Evolutionary conservation across 192 early-diverging fungal species (phyloP), one percentile per base, ranked within the genome.

Genomic region (Entrophospora sp.): DNA sequence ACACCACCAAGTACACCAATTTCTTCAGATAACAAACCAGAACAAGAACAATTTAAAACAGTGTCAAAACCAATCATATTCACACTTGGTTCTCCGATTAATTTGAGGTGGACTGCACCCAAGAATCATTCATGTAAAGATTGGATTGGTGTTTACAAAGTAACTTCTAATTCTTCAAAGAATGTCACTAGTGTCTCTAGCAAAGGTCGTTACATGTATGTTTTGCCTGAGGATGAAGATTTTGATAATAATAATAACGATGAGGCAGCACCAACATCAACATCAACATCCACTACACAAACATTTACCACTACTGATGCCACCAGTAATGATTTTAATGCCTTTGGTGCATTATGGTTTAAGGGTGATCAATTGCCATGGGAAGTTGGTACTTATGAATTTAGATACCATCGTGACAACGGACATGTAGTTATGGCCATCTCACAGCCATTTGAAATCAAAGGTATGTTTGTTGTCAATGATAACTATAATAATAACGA

Each of bases 121-220:
- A 66, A 71, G 57, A 85, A 75, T 65, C 89, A 93, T 68, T 79
- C 84, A 34, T 70, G 77, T 18, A 71, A 79, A 49, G 95, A 98
- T 74, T 98, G 95, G 95, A 88, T 98, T 69, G 95, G 95, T 30
- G 75, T 96, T 5, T 98, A 96, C 70, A 83, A 82, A 13, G 83
- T 91, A 0, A 83, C 81, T 0, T 78, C 83, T 24, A 96, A 98
- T 73, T 85, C 81, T 45, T 87, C 83, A 31, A 73, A 72, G 22
- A 81, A 80, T 36, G 78, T 98, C 28, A 95, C 95, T 2, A 92
- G 81, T 2, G 79, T 82, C 0, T 81, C 85, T 49, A 93, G 91
- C 38, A 76, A 79, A 65, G 83, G 85, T 24, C 78, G 82, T 7
- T 96, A 82, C 75, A 71, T 87, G 55, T 91, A 81, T 82, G 72